Evolutionary conservation across 2,329 filamentous ascomycete genomes (phyloP), one percentile per base, ranked within the genome.

Genomic region (Alternaria postmessia): DNA sequence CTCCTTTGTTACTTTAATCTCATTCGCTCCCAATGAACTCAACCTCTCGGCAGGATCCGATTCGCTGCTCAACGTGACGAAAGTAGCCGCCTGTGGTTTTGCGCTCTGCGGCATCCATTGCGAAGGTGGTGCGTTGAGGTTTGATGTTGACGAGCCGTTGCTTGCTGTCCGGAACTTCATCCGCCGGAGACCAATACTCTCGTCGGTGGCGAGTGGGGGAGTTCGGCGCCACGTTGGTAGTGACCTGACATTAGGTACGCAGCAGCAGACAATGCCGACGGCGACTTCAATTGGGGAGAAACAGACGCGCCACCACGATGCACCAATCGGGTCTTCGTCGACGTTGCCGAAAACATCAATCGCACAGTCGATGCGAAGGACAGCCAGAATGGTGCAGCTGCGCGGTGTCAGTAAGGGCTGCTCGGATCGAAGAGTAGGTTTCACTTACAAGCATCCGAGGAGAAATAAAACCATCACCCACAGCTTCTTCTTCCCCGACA

Each of bases 201-300:
- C 61, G 22, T 54, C 61, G 18, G 52, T 52, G 20, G 57, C 20
- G 20, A 57, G 41, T 8, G 57, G 59, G 30, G 54, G 54, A 20
- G 64, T 46, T 12, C 56, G 53, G 22, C 55, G 57, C 65, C 65
- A 69, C 18, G 52, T 53, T 22, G 52, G 56, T 26, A 55, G 38
- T 2, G 59, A 55, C 55, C 58, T 44, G 44, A 68, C 56, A 44
- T 61, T 67, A 20, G 67, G 62, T n/a, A 69, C 55, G 18, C 64
- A 68, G 51, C 67, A 69, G 51, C 60, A 66, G 49, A 68, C 57
- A 30, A 68, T 68, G 20, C 62, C 67, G 18, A 66, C 62, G 9
- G 67, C 67, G 26, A 69, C 61, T 56, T 68, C 67, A 24, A 69
- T 67, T 9, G 67, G 65, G 12, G 65, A 66, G 34, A 68, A 66